A percentile compares a stretch with the other conserved stretches of the same genome.
Evolutionary conservation across 352 stramenopile genomes (phyloP).

Genomic region (Phytophthora europaea): DNA sequence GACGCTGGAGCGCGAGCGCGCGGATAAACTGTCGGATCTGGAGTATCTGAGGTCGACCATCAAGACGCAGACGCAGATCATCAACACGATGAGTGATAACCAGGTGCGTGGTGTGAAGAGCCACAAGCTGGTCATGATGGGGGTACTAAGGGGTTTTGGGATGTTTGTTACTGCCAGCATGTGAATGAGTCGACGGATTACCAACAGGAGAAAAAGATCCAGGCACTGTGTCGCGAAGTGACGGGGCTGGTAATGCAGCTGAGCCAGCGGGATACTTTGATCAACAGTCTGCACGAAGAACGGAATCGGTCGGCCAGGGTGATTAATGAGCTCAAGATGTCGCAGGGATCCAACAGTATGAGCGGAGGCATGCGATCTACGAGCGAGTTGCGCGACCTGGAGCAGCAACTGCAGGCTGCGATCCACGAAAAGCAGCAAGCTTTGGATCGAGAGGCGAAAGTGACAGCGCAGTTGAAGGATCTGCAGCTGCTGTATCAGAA

Average conservation of each 20-base stretch:
- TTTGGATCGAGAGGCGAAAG: constrained; percentile 26
- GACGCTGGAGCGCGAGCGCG: constrained; percentile 50
- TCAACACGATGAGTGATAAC: constrained; percentile 58
- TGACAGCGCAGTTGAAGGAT: constrained; percentile 45
- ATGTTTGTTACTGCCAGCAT: constrained; percentile 22
- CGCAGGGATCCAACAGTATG: constrained; percentile 33
- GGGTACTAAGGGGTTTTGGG: constrained; percentile 12
- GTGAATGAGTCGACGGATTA: constrained; percentile 42
- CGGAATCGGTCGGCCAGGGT: constrained; percentile 50
- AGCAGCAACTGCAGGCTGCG: constrained; percentile 45
- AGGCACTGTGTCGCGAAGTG: constrained; percentile 71
- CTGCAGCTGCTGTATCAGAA: constrained; percentile 55
- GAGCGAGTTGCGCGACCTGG: constrained; percentile 34
- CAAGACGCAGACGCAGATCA: constrained; percentile 65
- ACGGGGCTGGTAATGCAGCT: constrained; percentile 65
- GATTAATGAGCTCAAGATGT: constrained; percentile 60
- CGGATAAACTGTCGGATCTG: constrained; percentile 54
- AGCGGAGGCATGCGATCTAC: constrained; percentile 39
- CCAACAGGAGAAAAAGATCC: constrained; percentile 60
- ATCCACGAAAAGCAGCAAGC: constrained; percentile 43
- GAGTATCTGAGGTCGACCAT: constrained; percentile 58
- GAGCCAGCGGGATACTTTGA: constrained; percentile 62
- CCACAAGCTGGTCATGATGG: background rate
- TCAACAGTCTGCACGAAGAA: constrained; percentile 66
- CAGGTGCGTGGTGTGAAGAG: constrained; percentile 34